phyloP scores from a whole-genome alignment of 148 eudicot species.

The Cornus florida region DNA sequence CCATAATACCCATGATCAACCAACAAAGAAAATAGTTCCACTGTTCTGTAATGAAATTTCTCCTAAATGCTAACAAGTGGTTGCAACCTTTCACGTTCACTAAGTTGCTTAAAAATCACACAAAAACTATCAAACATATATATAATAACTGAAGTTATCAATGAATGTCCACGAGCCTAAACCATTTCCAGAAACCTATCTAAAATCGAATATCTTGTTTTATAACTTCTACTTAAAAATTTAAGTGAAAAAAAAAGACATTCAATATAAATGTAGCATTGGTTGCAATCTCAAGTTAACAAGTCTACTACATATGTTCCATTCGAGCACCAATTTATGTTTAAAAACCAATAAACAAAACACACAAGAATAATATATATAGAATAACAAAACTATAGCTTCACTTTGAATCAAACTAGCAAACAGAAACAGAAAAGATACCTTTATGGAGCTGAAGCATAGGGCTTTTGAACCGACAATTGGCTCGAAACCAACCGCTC shows the following conservation, averaged over 20 bases:
- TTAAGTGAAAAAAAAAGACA: neutral
- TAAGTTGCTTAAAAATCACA: slow-evolving; percentile 1
- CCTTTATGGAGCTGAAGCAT: slow-evolving; percentile 98
- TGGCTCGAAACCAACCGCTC: slow-evolving; percentile 78
- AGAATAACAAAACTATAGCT: neutral
- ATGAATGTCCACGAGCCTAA: neutral
- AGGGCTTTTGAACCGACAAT: slow-evolving; percentile 76
- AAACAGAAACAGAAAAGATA: slow-evolving; percentile 10
- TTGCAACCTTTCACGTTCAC: neutral
- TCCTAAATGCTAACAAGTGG: too few relatives aligned
- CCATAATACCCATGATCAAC: slow-evolving; percentile 30
- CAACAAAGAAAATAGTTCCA: neutral
- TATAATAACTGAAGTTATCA: neutral
- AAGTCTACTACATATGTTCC: neutral
- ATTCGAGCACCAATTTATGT: neutral
- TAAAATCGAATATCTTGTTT: neutral
- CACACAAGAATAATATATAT: neutral
- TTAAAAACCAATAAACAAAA: neutral
- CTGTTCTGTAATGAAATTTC: neutral
- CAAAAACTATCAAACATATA: too few relatives aligned
- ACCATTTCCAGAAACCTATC: neutral
- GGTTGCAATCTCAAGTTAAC: neutral
- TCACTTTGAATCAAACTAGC: neutral
- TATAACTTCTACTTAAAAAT: neutral
- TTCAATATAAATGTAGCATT: neutral